A percentile compares a stretch with the other conserved stretches of the same genome.
phyloP scores from a whole-genome alignment of 1,284 basidiomycete genomes.

The Meira miltonrushii region DNA sequence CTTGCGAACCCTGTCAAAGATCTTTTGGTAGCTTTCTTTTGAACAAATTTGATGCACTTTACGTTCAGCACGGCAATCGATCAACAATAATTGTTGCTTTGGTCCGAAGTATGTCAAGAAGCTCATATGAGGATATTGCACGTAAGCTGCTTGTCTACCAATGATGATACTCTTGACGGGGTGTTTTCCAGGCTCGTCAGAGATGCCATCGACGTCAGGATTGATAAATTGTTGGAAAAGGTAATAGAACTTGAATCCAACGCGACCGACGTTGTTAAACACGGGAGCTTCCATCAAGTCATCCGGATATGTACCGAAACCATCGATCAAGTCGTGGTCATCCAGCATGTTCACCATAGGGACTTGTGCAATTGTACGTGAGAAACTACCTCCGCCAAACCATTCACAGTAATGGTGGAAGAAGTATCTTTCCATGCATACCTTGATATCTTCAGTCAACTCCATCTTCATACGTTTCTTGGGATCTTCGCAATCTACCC shows the following conservation, averaged over 20 bases:
- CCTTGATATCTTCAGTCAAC: constrained; percentile 67
- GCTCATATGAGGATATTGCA: constrained; percentile 44
- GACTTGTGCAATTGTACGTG: constrained; percentile 73
- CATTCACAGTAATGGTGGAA: constrained; percentile 69
- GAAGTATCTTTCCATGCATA: constrained; percentile 72
- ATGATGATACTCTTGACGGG: constrained; percentile 38
- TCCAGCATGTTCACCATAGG: constrained; percentile 70
- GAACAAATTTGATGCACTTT: constrained; percentile 47
- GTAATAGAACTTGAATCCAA: constrained; percentile 48
- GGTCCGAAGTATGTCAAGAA: constrained; percentile 47
- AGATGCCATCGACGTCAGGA: constrained; percentile 37
- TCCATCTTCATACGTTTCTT: constrained; percentile 63
- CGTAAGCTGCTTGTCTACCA: constrained; percentile 38
- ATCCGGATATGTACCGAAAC: constrained; percentile 69
- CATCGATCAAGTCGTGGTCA: constrained; percentile 73
- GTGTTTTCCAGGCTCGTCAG: constrained; percentile 20
- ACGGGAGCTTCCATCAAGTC: constrained; percentile 42
- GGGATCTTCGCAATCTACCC: constrained; percentile 67
- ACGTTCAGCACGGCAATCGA: constrained; percentile 50
- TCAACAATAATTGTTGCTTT: constrained; percentile 45
- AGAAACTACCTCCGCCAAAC: constrained; percentile 86
- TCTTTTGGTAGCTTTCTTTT: constrained; percentile 35
- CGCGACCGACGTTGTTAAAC: constrained; percentile 41
- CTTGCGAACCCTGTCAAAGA: constrained; percentile 31
- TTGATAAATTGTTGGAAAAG: constrained; percentile 50